Conservation (phyloP, 192 early-diverging fungal genomes). For the Entrophospora sp. region DNA sequence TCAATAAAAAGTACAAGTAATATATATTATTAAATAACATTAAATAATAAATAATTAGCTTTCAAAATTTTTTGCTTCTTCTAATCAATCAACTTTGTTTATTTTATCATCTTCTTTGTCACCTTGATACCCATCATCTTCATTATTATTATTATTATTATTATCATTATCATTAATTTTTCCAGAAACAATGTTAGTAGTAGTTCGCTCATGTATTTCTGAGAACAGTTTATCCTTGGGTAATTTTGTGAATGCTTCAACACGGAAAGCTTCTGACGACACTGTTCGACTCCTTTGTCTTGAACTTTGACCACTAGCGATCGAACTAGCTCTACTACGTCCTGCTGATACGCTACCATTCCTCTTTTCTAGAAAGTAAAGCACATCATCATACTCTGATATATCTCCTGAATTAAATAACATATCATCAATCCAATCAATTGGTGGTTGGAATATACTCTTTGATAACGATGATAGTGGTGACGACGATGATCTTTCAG, state of each 20-base stretch:
- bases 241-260: conserved; percentile 42
- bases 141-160: not conserved
- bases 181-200: no score
- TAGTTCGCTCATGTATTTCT: no score
- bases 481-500: conserved; percentile 22
- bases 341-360: conserved; percentile 33
- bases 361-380: conserved; percentile 41
- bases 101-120: conserved; percentile 13
- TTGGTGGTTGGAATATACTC: conserved; percentile 31
- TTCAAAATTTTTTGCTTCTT: no score
- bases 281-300: conserved; percentile 37
- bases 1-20: no score
- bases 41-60: no score
- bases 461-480: conserved; percentile 19
- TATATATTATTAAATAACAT: no score
- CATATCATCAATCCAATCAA: conserved; percentile 46
- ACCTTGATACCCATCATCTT: conserved; percentile 18
- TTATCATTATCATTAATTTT: conserved; percentile 13
- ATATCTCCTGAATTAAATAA: conserved; percentile 45
- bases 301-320: conserved; percentile 28
- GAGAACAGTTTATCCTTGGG: conserved; percentile 30
- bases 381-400: conserved; percentile 44
- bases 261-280: conserved; percentile 38
- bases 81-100: not conserved
- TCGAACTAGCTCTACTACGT: conserved; percentile 36